These are phyloP conservation scores for Chaetomium sp. DNA, from an alignment of 2,329 filamentous ascomycete species.

Conservation along the genomic window DNA sequence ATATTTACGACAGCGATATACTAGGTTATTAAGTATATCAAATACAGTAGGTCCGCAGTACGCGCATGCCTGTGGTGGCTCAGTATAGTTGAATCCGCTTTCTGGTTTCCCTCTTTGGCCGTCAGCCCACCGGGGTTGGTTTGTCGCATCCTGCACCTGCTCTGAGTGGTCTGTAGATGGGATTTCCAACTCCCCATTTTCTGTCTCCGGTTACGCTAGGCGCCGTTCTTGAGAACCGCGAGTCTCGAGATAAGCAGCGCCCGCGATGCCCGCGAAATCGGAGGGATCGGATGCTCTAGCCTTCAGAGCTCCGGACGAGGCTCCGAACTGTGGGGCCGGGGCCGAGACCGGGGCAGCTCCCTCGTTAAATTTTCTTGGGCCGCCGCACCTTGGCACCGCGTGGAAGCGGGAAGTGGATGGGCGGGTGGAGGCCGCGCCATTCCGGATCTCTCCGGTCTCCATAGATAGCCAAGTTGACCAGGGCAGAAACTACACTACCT, in stretches of 20 bases:
- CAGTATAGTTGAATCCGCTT: no score
- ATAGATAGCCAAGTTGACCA: not conserved
- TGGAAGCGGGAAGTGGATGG: not conserved
- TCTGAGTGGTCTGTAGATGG: not conserved
- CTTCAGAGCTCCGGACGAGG: not conserved
- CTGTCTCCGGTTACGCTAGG: not conserved
- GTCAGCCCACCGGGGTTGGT: no score
- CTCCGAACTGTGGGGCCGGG: constrained; percentile 15
- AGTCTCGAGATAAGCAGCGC: not conserved
- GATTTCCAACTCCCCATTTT: not conserved
- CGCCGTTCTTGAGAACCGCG: not conserved
- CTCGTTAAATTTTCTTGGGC: not conserved
- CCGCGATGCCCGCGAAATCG: constrained; percentile 12
- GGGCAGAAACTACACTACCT: no score
- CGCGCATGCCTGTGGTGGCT: no score
- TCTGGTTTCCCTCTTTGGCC: no score
- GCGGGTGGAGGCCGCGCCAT: not conserved
- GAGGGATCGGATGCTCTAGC: constrained; percentile 10
- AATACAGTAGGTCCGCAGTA: no score
- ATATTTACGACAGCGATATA: no score
- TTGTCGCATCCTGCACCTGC: not conserved
- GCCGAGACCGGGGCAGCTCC: not conserved
- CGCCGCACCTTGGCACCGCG: not conserved
- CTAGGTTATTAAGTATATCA: no score
- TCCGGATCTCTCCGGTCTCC: not conserved